Evolutionary conservation across 2,329 filamentous ascomycete genomes (phyloP).

Genomic region (Aspergillus ruber): DNA sequence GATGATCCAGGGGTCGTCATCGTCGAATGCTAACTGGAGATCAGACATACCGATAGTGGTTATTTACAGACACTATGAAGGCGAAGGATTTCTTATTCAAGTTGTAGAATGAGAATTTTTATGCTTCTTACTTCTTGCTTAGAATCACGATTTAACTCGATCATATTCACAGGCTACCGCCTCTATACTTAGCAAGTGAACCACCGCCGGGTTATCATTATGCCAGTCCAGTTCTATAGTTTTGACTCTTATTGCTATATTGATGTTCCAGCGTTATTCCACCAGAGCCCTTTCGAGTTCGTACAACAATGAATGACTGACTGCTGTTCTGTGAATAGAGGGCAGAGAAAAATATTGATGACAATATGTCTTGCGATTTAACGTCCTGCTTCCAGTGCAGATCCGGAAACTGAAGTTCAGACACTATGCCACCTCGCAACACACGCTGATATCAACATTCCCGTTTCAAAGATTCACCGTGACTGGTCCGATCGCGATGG

Average conservation of each 20-base stretch:
- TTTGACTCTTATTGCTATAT: too few relatives aligned
- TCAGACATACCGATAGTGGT: background rate
- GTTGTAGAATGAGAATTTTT: background rate
- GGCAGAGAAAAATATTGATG: too few relatives aligned
- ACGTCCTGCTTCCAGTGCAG: background rate
- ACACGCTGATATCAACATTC: constrained; percentile 6
- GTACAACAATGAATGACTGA: too few relatives aligned
- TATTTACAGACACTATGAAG: background rate
- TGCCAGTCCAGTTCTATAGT: too few relatives aligned
- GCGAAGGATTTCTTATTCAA: background rate
- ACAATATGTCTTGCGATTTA: too few relatives aligned
- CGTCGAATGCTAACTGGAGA: background rate
- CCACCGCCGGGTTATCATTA: too few relatives aligned
- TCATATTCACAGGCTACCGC: background rate
- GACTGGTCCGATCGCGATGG: constrained; percentile 14
- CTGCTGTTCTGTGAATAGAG: too few relatives aligned
- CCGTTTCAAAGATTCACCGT: constrained; percentile 9
- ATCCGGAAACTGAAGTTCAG: constrained; percentile 6
- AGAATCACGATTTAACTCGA: too few relatives aligned
- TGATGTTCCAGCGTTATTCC: too few relatives aligned
- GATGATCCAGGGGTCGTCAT: constrained; percentile 2
- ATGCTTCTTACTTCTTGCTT: background rate
- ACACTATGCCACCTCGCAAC: constrained; percentile 4
- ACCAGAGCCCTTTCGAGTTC: too few relatives aligned
- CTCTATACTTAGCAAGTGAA: background rate